A percentile compares a stretch with the other conserved stretches of the same genome.
Conservation (phyloP, 768 basidiomycete genomes). For the Amanita exitialis region DNA sequence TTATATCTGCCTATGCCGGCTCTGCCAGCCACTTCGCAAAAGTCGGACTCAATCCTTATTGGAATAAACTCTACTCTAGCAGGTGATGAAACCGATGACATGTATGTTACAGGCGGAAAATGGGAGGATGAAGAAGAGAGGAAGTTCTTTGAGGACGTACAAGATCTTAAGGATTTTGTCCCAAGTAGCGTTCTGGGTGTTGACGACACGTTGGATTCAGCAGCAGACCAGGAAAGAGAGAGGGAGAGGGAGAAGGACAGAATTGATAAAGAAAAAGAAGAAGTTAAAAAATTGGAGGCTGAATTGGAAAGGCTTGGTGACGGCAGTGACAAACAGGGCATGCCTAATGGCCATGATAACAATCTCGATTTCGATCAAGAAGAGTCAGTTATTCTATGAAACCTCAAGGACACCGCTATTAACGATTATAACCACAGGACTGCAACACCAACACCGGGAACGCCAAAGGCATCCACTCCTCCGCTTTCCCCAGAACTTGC, state of each 20-base stretch:
- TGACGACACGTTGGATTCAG: constrained; percentile 25
- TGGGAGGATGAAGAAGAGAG: constrained; percentile 99
- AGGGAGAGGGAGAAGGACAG: constrained; percentile 42
- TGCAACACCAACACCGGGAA: constrained; percentile 58
- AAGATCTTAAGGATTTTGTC: constrained; percentile 87
- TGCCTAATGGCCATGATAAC: constrained; percentile 6
- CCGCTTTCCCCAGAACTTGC: constrained; percentile 61
- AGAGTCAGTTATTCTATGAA: constrained; percentile 20
- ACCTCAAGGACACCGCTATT: background rate
- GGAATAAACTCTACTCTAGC: constrained; percentile 34
- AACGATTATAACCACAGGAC: constrained; percentile 20
- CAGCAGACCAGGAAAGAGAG: constrained; percentile 32
- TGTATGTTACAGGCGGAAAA: constrained; percentile 56
- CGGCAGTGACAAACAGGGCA: constrained; percentile 18
- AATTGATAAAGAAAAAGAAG: constrained; percentile 52
- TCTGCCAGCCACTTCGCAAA: constrained; percentile 76
- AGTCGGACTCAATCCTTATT: constrained; percentile 74
- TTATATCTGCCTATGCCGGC: constrained; percentile 72
- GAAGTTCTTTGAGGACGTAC: constrained; percentile 86
- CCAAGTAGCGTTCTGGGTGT: constrained; percentile 82
- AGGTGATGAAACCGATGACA: constrained; percentile 50
- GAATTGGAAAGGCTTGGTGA: constrained; percentile 56
- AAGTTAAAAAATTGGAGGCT: constrained; percentile 67
- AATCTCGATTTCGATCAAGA: constrained; percentile 20
- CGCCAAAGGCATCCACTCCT: constrained; percentile 52